phyloP scores from a whole-genome alignment of 495 filamentous ascomycete species.

The Tuber indicum region DNA sequence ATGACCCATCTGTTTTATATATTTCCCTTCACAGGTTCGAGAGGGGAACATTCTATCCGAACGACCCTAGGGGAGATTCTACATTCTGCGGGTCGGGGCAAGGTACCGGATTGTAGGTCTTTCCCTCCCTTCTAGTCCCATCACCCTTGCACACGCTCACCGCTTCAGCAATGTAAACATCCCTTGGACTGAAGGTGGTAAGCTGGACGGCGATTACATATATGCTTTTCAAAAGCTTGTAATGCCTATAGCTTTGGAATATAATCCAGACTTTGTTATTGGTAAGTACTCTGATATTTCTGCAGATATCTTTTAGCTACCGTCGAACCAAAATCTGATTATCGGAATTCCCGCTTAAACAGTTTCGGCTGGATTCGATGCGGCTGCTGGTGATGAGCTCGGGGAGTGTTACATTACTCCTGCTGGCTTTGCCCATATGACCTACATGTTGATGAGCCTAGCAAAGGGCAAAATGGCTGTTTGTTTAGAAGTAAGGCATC shows the following conservation, averaged over 20 bases:
- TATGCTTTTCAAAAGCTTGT: conserved; percentile 91
- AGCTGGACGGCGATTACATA: conserved; percentile 96
- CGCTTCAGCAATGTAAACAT: conserved; percentile 78
- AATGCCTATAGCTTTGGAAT: conserved; percentile 94
- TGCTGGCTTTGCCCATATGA: conserved; percentile 94
- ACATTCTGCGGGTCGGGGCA: conserved; percentile 65
- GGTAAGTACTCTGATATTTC: conserved; percentile 44
- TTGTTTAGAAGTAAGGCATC: conserved; percentile 61
- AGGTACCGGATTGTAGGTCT: conserved; percentile 61
- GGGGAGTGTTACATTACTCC: conserved; percentile 89
- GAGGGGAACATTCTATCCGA: conserved; percentile 79
- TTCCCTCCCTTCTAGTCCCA: conserved; percentile 1
- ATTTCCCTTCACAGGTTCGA: conserved; percentile 90
- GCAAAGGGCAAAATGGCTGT: conserved; percentile 84
- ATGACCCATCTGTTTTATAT: conserved; percentile 90
- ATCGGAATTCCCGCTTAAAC: conserved; percentile 21
- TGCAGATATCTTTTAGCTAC: neutral
- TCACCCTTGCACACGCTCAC: neutral
- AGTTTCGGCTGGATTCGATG: conserved; percentile 95
- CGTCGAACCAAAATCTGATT: neutral
- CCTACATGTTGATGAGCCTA: conserved; percentile 96
- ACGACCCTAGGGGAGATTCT: conserved; percentile 64
- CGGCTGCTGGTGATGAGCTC: conserved; percentile 83
- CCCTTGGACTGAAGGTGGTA: conserved; percentile 82
- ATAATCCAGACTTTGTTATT: conserved; percentile 89